These are phyloP conservation scores for Nissolia schottii DNA, from an alignment of 306 rosid species.

Conservation along the genomic window DNA sequence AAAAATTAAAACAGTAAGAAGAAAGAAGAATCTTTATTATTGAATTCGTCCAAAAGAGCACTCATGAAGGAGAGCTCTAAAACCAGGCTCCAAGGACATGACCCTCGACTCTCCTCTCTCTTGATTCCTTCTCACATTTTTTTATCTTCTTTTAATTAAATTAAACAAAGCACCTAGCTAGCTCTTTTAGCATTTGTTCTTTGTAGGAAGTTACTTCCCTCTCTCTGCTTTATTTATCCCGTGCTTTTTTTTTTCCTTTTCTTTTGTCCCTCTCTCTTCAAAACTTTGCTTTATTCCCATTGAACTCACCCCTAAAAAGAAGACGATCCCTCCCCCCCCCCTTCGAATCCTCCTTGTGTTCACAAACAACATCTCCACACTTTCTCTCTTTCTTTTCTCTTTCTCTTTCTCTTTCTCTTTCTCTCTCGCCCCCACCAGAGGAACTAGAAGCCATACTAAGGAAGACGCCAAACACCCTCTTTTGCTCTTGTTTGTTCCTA, in stretches of 20 bases:
- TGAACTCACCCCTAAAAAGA: slow-evolving; percentile 79
- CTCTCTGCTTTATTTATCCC: slow-evolving; percentile 73
- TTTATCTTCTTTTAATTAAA: slow-evolving; percentile 38
- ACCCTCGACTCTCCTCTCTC: slow-evolving; percentile 62
- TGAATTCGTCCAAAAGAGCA: slow-evolving; percentile 60
- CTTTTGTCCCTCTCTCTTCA: slow-evolving; percentile 37
- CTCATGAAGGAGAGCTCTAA: slow-evolving; percentile 47
- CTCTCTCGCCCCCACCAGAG: slow-evolving; percentile 33
- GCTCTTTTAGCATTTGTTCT: slow-evolving; percentile 61
- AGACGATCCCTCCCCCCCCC: slow-evolving; percentile 70
- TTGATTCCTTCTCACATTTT: slow-evolving; percentile 67
- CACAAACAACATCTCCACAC: slow-evolving; percentile 52
- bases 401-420: slow-evolving; percentile 23
- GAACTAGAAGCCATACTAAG: slow-evolving; percentile 29
- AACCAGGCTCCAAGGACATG: slow-evolving; percentile 82
- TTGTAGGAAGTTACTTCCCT: slow-evolving; percentile 83
- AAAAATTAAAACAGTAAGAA: slow-evolving; percentile 35
- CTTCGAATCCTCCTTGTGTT: slow-evolving; percentile 82
- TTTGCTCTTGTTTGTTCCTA: slow-evolving; percentile 65
- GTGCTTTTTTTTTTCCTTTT: slow-evolving; percentile 40
- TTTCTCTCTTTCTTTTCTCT: slow-evolving; percentile 36
- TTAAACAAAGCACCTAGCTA: too few species aligned
- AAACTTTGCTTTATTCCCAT: slow-evolving; percentile 77
- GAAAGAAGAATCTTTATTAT: slow-evolving; percentile 86
- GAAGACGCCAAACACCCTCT: slow-evolving; percentile 81